Conservation (phyloP, 805 yeast species). For the Wickerhamomyces mucosus region DNA sequence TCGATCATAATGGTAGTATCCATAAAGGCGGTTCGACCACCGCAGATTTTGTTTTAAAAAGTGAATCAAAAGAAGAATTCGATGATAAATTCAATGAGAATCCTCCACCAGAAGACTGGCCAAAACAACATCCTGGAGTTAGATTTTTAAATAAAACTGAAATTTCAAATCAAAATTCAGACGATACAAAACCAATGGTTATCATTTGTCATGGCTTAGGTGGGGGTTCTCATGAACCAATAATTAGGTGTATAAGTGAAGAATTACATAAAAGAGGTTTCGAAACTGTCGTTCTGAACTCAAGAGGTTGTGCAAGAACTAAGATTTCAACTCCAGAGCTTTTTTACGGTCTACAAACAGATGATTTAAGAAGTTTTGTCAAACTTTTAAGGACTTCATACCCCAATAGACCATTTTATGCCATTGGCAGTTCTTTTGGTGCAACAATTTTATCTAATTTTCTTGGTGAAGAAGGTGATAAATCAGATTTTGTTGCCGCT, state of each 20-base stretch:
- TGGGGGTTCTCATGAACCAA: slow-evolving; percentile 75
- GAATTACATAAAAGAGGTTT: slow-evolving; percentile 33
- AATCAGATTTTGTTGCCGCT: slow-evolving; percentile 46
- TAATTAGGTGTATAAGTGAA: slow-evolving; percentile 46
- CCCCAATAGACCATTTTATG: slow-evolving; percentile 56
- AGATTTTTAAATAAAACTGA: slow-evolving; percentile 45
- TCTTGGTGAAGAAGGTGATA: slow-evolving; percentile 55
- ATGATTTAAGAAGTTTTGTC: slow-evolving; percentile 54
- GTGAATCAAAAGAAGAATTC: slow-evolving; percentile 21
- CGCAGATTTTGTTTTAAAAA: slow-evolving; percentile 56
- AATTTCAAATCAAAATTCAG: slow-evolving; percentile 26
- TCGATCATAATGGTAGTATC: slow-evolving; percentile 19
- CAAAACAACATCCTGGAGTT: slow-evolving; percentile 59
- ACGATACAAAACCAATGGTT: slow-evolving; percentile 39
- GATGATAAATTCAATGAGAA: slow-evolving; percentile 28
- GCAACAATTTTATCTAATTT: slow-evolving; percentile 59
- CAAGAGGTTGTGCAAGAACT: slow-evolving; percentile 73
- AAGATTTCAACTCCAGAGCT: slow-evolving; percentile 59
- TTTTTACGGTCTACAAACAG: slow-evolving; percentile 61
- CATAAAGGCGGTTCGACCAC: slow-evolving; percentile 67
- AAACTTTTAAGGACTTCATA: slow-evolving; percentile 37
- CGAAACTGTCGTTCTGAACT: slow-evolving; percentile 55
- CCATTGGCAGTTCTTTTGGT: slow-evolving; percentile 67
- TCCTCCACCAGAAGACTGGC: slow-evolving; percentile 39
- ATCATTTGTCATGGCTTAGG: slow-evolving; percentile 65